Conservation (phyloP, 1,139 yeast species). For the Yamadazyma sp. region DNA sequence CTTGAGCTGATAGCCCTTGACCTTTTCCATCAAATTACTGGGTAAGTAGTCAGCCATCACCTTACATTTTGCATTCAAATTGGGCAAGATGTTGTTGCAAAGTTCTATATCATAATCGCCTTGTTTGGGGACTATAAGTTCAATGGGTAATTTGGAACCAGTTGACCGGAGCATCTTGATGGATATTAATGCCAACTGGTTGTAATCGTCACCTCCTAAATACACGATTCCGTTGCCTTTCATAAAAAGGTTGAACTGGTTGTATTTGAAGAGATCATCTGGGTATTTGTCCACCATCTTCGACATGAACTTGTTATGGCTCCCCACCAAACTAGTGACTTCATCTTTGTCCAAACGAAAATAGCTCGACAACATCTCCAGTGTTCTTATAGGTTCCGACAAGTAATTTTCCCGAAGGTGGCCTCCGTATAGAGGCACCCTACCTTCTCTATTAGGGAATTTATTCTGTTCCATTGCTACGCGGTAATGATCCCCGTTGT, state of each 20-base stretch:
- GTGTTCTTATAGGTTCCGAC: constrained; percentile 29
- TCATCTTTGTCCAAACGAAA: constrained; percentile 24
- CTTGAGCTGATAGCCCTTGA: constrained; percentile 33
- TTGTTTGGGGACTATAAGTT: constrained; percentile 40
- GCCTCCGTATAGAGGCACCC: constrained; percentile 34
- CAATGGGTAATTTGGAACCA: constrained; percentile 60
- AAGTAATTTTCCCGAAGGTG: constrained; percentile 33
- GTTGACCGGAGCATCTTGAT: constrained; percentile 52
- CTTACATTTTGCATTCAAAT: constrained; percentile 31
- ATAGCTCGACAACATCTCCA: constrained; percentile 22
- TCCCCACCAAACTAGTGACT: constrained; percentile 17
- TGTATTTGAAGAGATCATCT: constrained; percentile 18
- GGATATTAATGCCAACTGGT: constrained; percentile 56
- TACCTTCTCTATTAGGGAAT: constrained; percentile 25
- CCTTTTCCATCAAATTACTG: constrained; percentile 15
- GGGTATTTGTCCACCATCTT: constrained; percentile 26
- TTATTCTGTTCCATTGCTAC: constrained; percentile 19
- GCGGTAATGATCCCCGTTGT: constrained; percentile 30
- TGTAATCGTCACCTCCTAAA: constrained; percentile 61
- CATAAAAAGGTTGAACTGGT: constrained; percentile 28
- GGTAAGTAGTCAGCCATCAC: constrained; percentile 35
- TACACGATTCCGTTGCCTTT: constrained; percentile 59
- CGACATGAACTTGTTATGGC: constrained; percentile 22
- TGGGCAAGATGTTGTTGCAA: constrained; percentile 30
- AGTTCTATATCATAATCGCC: constrained; percentile 31